A percentile compares a stretch with the other conserved stretches of the same genome.
Evolutionary conservation across 2,329 filamentous ascomycete genomes (phyloP).

Genomic region (Fusarium chlamydosporum): DNA sequence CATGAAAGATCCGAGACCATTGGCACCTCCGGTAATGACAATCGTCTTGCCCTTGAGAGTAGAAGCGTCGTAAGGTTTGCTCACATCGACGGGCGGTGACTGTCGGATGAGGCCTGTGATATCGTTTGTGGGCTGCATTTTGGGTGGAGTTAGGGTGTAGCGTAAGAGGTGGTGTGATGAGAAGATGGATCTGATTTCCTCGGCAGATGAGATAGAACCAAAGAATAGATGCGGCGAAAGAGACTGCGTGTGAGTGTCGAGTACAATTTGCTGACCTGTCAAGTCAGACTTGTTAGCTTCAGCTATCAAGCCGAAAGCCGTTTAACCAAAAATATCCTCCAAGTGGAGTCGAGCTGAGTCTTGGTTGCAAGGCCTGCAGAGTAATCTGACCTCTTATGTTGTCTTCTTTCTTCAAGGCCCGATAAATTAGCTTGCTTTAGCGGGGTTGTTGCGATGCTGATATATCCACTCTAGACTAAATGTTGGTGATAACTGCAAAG

Average conservation of each 20-base stretch:
- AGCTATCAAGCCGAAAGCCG: slow-evolving; percentile 12
- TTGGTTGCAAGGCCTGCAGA: slow-evolving; percentile 17
- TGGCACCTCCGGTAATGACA: slow-evolving; percentile 74
- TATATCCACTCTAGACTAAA: slow-evolving; percentile 27
- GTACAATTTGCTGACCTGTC: slow-evolving; percentile 18
- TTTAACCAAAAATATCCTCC: slow-evolving; percentile 26
- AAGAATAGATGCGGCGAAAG: slow-evolving; percentile 1
- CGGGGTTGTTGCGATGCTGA: slow-evolving; percentile 14
- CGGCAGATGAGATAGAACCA: slow-evolving; percentile 3
- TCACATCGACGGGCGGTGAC: slow-evolving; percentile 63
- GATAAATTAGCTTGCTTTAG: slow-evolving; percentile 34
- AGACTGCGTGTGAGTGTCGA: slow-evolving; percentile 1
- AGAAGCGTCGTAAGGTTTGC: slow-evolving; percentile 59
- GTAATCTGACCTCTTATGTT: neutral
- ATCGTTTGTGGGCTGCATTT: slow-evolving; percentile 37
- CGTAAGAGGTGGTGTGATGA: neutral
- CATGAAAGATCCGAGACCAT: slow-evolving; percentile 71
- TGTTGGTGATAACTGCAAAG: slow-evolving; percentile 6
- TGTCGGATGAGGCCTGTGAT: slow-evolving; percentile 48
- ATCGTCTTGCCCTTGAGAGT: slow-evolving; percentile 69
- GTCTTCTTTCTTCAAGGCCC: slow-evolving; percentile 12
- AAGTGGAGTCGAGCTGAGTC: slow-evolving; percentile 29
- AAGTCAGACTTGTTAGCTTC: slow-evolving; percentile 25
- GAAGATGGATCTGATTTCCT: slow-evolving; percentile 4
- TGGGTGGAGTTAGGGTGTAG: neutral